Evolutionary conservation across 2,329 filamentous ascomycete genomes (phyloP), one percentile per base, ranked within the genome.

Genomic region (Penicillium griseofulvum): DNA sequence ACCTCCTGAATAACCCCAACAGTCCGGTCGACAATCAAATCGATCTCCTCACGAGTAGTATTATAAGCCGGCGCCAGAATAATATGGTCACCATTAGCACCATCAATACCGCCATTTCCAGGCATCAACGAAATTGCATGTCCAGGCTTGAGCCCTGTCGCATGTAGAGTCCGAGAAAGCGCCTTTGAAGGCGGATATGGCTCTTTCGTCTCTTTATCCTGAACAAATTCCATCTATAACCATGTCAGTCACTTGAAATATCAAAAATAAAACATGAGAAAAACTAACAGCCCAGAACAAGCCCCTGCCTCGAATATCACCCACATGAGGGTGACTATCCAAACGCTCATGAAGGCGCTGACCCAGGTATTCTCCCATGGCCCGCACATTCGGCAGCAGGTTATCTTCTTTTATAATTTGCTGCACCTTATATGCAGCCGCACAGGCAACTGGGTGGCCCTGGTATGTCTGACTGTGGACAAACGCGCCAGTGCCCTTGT

Each of bases 391-490:
- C 19, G 73, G 68, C 1, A 85, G 65, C 3, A 84, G 67, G 3
- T 76, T 70, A 3, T 82, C 77, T 9, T 82, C 72, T 12, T 70
- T 61, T n/a, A 85, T 74, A 52, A 83, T 81, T 34, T 70, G 70
- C 58, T 83, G 79, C 9, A 83, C 81, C 29, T 77, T 78, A 5
- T 79, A 69, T 1, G 77, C 82, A 2, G 76, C 79, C 5, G 78
- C 77, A 60, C 81, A 83, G 5, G 76, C 77, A 4, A 82, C 64
- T 0, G 82, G 78, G 57, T 81, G 79, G 5, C 78, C 79, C 63
- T 84, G 81, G 55, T 83, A 85, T 1, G 82, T 85, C 48, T 85
- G 81, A 0, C 81, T 82, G 62, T 84, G 82, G 26, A 71, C 71
- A 65, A 84, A 83, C 3, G 70, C 70, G 6, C 71, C 63, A 1